Percentiles rank a stretch among this genome's conserved stretches.
These are phyloP conservation scores for Cyclotella cryptica DNA, from an alignment of 108 stramenopile species.

Conservation along the genomic window DNA sequence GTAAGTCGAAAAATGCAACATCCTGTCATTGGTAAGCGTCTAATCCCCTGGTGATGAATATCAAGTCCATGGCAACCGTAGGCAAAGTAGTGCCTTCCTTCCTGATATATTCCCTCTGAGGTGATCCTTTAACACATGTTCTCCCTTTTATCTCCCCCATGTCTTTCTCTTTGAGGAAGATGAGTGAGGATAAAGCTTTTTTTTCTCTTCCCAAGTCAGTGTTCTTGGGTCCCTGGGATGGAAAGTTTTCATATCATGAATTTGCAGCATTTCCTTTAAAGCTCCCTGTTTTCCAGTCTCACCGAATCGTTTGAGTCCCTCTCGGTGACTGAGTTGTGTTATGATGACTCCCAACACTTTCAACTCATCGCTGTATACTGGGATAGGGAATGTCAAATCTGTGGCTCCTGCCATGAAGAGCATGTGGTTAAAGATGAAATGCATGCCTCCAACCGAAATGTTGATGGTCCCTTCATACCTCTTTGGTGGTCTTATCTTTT, in stretches of 20 bases:
- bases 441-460: too few species aligned
- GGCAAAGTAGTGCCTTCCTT: conserved; percentile 30
- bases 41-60: conserved; percentile 1
- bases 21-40: conserved; percentile 8
- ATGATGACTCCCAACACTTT: not conserved
- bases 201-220: conserved; percentile 32
- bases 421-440: too few species aligned
- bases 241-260: conserved; percentile 39
- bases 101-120: not conserved
- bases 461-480: too few species aligned
- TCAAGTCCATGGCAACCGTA: conserved; percentile 5
- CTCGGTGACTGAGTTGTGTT: not conserved
- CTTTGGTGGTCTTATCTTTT: too few species aligned
- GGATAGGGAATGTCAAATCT: too few species aligned
- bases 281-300: conserved; percentile 31
- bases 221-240: conserved; percentile 21
- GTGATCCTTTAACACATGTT: conserved; percentile 33
- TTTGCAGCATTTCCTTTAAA: conserved; percentile 52
- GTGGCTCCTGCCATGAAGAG: too few species aligned
- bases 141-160: conserved; percentile 38
- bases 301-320: conserved; percentile 14
- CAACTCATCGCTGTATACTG: too few species aligned
- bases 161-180: not conserved
- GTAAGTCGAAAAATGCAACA: conserved; percentile 15
- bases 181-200: not conserved